Base-by-base conservation (phyloP, 2,329 filamentous ascomycete genomes). In the Neonectria faginata region DNA sequence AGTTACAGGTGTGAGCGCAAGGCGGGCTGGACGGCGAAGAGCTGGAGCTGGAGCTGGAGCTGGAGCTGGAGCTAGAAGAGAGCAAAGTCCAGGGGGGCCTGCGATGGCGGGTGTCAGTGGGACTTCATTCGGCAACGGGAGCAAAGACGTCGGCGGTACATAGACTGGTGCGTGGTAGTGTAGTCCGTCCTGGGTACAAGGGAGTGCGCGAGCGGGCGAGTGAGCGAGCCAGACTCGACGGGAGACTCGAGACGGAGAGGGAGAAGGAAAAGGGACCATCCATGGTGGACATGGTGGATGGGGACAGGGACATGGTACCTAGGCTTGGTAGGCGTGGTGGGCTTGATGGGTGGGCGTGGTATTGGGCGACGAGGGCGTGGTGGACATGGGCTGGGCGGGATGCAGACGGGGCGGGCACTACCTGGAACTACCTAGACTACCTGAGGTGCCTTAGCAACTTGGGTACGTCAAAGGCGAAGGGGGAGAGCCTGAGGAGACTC, bases 331-430 rank as follows among this genome's bases (percentile, higher is more conserved):
- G 51, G 36, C 36, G 16, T 39, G 6, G 16, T 61, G 52, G 42
- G 20, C 29, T n/a, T 36, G 29, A 41, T 57, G n/a, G 50, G 52
- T 62, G 52, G 42, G 51, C 22, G 31, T 41, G 47, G 31, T 41
- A 42, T 41, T n/a, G 39, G n/a, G 39, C 39, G 39, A n/a, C 57
- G 54, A 50, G 48, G 55, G 61, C 45, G 27, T 52, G 57, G 50
- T 60, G 56, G 52, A 64, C 61, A 53, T 64, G 62, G 60, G 62
- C 65, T 68, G 64, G 65, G 54, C 67, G 60, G 70, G 48, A 72
- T 69, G 65, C 63, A 64, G 67, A 63, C 57, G 70, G 63, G 67
- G 67, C 67, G 70, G 70, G 68, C 65, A 70, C 70, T 73, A 73
- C 55, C 39, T 59, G 12, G 12, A 12, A 8, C 14, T 45, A 51